Evolutionary conservation across 2,329 filamentous ascomycete species (phyloP).

Genomic region (Fusarium sp.): DNA sequence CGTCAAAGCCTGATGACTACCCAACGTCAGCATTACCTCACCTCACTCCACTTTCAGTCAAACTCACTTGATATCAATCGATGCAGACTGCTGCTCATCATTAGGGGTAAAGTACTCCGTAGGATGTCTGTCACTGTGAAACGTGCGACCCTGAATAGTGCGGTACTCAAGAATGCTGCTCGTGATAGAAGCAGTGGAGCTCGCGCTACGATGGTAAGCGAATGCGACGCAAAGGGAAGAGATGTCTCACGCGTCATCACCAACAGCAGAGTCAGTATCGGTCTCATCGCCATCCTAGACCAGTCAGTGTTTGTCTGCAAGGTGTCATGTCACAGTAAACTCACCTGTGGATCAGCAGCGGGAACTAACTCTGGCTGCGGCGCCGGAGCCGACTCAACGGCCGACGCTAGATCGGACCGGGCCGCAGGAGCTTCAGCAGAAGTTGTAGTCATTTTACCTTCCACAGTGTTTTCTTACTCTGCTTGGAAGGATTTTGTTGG

Average conservation of each 20-base stretch:
- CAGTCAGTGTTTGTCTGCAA: not conserved
- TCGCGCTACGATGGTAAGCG: slow-evolving; percentile 27
- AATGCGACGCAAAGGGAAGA: not conserved
- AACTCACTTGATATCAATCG: slow-evolving; percentile 41
- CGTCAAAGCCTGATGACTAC: slow-evolving; percentile 40
- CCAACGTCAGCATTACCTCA: not conserved
- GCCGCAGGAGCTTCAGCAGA: not conserved
- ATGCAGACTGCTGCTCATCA: slow-evolving; percentile 40
- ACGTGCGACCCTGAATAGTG: slow-evolving; percentile 38
- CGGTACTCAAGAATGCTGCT: slow-evolving; percentile 41
- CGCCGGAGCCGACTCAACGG: slow-evolving; percentile 21
- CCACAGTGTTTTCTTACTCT: slow-evolving; percentile 1
- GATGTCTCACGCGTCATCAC: slow-evolving; percentile 22
- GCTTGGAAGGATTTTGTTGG: not conserved
- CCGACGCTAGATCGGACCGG: slow-evolving; percentile 25
- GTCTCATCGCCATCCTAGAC: slow-evolving; percentile 23
- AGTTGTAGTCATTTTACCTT: slow-evolving; percentile 15
- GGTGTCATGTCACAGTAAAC: not conserved
- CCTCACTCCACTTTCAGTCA: accelerated
- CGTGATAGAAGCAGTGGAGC: slow-evolving; percentile 41
- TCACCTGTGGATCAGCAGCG: slow-evolving; percentile 33
- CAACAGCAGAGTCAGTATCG: slow-evolving; percentile 30
- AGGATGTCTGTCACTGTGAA: slow-evolving; percentile 39
- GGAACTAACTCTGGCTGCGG: slow-evolving; percentile 33
- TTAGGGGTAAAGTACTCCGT: slow-evolving; percentile 43